These are phyloP conservation scores for Hyaloscypha bicolor DNA, from an alignment of 495 filamentous ascomycete species.

Conservation along the genomic window DNA sequence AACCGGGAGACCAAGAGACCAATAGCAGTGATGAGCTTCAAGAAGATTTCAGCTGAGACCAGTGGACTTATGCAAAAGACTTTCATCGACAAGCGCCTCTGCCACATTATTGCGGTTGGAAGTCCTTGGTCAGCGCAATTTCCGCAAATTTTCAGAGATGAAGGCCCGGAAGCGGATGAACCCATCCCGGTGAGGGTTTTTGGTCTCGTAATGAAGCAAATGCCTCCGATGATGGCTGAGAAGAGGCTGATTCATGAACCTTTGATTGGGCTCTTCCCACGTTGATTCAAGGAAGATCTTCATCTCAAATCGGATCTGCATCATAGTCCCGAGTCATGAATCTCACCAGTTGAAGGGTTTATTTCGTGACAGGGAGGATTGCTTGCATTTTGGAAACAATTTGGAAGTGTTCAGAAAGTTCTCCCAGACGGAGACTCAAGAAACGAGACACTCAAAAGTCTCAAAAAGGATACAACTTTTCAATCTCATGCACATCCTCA, in stretches of 20 bases:
- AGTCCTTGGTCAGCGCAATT: not conserved
- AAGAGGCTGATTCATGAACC: not conserved
- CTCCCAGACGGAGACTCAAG: not conserved
- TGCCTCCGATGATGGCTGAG: not conserved
- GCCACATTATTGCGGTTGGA: not conserved
- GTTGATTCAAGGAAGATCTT: not conserved
- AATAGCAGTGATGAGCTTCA: conserved; percentile 22
- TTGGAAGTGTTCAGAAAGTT: not conserved
- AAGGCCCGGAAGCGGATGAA: not conserved
- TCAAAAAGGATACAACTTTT: not conserved
- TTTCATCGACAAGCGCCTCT: not conserved
- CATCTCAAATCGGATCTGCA: not conserved
- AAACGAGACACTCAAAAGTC: not conserved
- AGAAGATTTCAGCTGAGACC: conserved; percentile 34
- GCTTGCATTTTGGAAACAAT: not conserved
- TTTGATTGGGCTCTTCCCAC: not conserved
- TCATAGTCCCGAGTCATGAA: not conserved
- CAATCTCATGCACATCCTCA: not conserved
- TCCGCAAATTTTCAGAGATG: not conserved
- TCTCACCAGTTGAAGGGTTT: not conserved
- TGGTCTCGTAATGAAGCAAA: not conserved
- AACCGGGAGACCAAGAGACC: conserved; percentile 16
- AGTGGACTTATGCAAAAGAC: not conserved
- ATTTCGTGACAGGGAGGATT: not conserved
- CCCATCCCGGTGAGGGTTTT: not conserved